phyloP scores from a whole-genome alignment of 2,329 filamentous ascomycete genomes.

The Neonectria hederae region DNA sequence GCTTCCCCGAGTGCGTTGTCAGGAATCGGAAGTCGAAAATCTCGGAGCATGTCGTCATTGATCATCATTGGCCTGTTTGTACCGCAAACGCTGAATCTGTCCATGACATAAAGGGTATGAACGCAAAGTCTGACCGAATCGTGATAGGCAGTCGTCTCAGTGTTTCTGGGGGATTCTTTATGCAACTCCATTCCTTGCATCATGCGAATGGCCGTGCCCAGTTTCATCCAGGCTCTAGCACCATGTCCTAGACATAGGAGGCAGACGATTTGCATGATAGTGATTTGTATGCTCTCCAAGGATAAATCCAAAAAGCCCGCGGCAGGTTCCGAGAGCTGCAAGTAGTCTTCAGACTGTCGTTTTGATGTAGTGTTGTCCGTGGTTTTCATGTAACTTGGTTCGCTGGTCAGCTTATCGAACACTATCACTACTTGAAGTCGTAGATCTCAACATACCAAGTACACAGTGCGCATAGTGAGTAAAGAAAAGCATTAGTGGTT shows the following conservation, averaged over 20 bases:
- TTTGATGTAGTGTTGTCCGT: neutral
- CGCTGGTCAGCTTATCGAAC: neutral
- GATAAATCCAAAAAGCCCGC: neutral
- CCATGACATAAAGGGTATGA: constrained; percentile 21
- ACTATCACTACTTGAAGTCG: neutral
- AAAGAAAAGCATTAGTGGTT: constrained; percentile 5
- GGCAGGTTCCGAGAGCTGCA: constrained; percentile 13
- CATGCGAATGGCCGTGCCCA: constrained; percentile 25
- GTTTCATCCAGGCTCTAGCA: constrained; percentile 24
- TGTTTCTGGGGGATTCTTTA: neutral
- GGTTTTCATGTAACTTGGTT: neutral
- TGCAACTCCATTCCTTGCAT: constrained; percentile 24
- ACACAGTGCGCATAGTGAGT: constrained; percentile 17
- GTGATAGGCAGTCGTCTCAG: neutral
- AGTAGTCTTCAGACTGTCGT: constrained; percentile 5
- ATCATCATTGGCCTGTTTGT: constrained; percentile 24
- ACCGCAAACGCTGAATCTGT: constrained; percentile 27
- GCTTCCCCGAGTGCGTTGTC: neutral
- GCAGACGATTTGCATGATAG: constrained; percentile 20
- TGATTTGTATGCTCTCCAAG: constrained; percentile 10
- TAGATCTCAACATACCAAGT: neutral
- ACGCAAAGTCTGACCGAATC: neutral
- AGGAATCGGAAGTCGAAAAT: neutral
- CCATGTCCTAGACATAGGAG: constrained; percentile 13
- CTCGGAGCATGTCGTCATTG: constrained; percentile 12